Evolutionary conservation across 2,329 filamentous ascomycete genomes (phyloP).

Genomic region (Raffaelea ambrosiae): DNA sequence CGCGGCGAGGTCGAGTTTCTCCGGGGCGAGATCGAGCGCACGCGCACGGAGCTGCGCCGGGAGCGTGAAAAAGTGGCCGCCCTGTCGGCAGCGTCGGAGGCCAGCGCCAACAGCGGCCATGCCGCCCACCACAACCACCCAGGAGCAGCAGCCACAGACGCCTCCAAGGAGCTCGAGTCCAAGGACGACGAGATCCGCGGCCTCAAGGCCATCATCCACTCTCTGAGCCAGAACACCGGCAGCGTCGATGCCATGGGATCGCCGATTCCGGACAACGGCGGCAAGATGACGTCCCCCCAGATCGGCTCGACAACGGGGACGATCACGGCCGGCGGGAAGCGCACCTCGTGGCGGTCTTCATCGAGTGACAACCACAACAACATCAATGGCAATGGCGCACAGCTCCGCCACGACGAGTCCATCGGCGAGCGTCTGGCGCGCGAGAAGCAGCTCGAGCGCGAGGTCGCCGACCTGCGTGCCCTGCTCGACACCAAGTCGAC

Average conservation of each 20-base stretch:
- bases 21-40: conserved; percentile 87
- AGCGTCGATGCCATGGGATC: conserved; percentile 9
- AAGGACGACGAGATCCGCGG: conserved; percentile 97
- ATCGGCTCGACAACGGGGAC: not conserved
- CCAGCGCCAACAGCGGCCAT: conserved; percentile 34
- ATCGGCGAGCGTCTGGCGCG: conserved; percentile 48
- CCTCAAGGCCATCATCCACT: conserved; percentile 96
- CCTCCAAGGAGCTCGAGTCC: conserved; percentile 73
- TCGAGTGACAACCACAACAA: too few relatives aligned
- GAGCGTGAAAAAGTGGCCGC: conserved; percentile 77
- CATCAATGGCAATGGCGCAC: conserved; percentile 24
- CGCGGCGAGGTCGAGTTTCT: conserved; percentile 93
- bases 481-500: conserved; percentile 63
- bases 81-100: not conserved
- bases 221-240: conserved; percentile 56
- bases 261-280: not conserved
- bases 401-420: conserved; percentile 40
- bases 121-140: conserved; percentile 15
- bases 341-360: not conserved
- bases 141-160: conserved; percentile 31
- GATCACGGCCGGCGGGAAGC: too few relatives aligned
- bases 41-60: conserved; percentile 75
- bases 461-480: conserved; percentile 68
- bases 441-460: conserved; percentile 68
- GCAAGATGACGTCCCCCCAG: not conserved